Evolutionary conservation across 306 rosid genomes (phyloP), one percentile per base, ranked within the genome.

Genomic region (Cyamopsis tetragonoloba): DNA sequence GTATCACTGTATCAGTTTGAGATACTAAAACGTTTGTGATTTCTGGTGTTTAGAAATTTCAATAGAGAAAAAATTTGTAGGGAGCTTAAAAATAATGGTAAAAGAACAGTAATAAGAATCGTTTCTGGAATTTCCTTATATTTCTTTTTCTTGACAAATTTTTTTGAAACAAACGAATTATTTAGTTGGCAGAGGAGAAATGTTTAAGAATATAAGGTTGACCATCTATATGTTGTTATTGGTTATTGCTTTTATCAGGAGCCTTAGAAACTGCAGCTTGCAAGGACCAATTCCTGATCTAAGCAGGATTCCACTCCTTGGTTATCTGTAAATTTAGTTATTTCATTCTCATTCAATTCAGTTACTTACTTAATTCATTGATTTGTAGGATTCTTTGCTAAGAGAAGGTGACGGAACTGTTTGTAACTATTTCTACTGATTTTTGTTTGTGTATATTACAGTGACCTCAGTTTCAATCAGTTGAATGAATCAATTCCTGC

Each of bases 251-350:
- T 56, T 28, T 75, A 4, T 61, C 77, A 93, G 99, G 96, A 93
- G 99, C 39, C 86, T 93, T 54, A 85, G 97, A 80, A 90, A 88
- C 73, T 90, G 99, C 89, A 75, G 10, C 69, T 86, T 93, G 79
- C 82, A 70, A 68, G 99, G 99, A 58, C 81, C 75, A 8, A 66
- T 93, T 76, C 99, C 99, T 34, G 84, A 93, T 86, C 75, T 93
- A 28, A 87, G 96, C 77, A 75, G 7, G 66, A 83, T 89, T 73
- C 77, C 79, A 14, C 4, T 48, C 7, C 89, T 89, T 61, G 62
- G 70, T 30, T 89, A 80, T 78, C 17, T 89, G 96, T 89, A 85
- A 80, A 92, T 82, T 43, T 28, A 61, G 39, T 73, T 73, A 62
- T 34, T n/a, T 34, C 57, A 58, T 56, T 37, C 68, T 39, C 31